Percentiles rank a stretch among this genome's conserved stretches.
Evolutionary conservation across 2,329 filamentous ascomycete genomes (phyloP).

Genomic region (Talaromyces sp.): DNA sequence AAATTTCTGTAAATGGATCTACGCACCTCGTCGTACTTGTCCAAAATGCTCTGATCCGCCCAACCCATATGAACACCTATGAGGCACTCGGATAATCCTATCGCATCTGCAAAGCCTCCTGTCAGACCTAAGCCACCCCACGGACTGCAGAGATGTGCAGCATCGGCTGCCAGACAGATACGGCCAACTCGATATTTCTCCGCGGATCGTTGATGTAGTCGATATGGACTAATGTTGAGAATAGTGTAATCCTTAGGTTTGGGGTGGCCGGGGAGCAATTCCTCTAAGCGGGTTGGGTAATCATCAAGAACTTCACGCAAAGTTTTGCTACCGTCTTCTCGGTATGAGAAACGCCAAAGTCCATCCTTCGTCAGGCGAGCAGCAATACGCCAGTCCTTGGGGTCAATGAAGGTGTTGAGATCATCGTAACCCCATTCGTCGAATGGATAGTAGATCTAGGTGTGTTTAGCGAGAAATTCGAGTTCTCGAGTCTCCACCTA

Average conservation of each 20-base stretch:
- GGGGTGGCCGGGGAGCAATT: slow-evolving; percentile 57
- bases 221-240: slow-evolving; percentile 56
- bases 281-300: slow-evolving; percentile 52
- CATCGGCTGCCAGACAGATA: slow-evolving; percentile 56
- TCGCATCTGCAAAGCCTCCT: slow-evolving; percentile 61
- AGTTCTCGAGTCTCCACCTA: slow-evolving; percentile 23
- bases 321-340: not conserved
- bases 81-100: slow-evolving; percentile 58
- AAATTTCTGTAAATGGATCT: slow-evolving; percentile 34
- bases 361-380: slow-evolving; percentile 56
- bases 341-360: slow-evolving; percentile 61
- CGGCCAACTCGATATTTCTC: slow-evolving; percentile 53
- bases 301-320: slow-evolving; percentile 50
- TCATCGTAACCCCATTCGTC: slow-evolving; percentile 30
- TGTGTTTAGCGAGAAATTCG: too few species aligned
- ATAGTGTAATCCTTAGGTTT: slow-evolving; percentile 55
- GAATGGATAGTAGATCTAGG: slow-evolving; percentile 59
- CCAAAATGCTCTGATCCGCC: slow-evolving; percentile 36
- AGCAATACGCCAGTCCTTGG: slow-evolving; percentile 59
- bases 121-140: slow-evolving; percentile 59
- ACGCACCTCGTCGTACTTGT: slow-evolving; percentile 38
- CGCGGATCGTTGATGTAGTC: slow-evolving; percentile 58
- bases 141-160: slow-evolving; percentile 54
- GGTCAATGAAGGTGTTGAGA: slow-evolving; percentile 57
- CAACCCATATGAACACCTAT: slow-evolving; percentile 36